A percentile compares a stretch with the other conserved stretches of the same genome.
phyloP scores from a whole-genome alignment of 495 filamentous ascomycete genomes.

The Parathielavia appendiculata region DNA sequence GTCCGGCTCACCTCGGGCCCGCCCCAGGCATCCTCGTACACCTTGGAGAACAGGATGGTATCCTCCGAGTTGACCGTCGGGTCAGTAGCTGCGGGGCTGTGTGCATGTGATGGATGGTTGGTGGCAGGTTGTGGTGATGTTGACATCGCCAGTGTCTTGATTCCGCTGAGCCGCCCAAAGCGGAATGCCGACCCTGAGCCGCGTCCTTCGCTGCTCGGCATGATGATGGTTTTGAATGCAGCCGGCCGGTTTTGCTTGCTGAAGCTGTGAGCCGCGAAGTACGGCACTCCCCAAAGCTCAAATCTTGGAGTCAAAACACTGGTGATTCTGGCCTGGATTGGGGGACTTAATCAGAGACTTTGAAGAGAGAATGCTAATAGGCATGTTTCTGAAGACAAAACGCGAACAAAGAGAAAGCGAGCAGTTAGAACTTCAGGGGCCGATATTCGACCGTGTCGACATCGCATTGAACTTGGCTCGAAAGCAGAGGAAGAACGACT shows the following conservation, averaged over 20 bases:
- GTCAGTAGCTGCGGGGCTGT: background rate
- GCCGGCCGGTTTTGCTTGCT: background rate
- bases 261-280: constrained; percentile 1
- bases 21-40: constrained; percentile 35
- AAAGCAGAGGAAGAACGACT: background rate
- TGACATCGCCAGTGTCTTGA: background rate
- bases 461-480: background rate
- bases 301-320: background rate
- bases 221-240: background rate
- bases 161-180: constrained; percentile 7
- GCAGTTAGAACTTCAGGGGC: background rate
- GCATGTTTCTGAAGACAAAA: constrained; percentile 6
- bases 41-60: constrained; percentile 27
- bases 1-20: constrained; percentile 16
- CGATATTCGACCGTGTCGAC: background rate
- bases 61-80: constrained; percentile 10
- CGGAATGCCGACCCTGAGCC: background rate
- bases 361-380: constrained; percentile 1
- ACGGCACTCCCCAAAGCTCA: constrained; percentile 2
- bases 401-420: background rate
- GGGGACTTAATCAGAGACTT: background rate
- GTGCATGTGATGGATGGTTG: background rate
- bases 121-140: background rate
- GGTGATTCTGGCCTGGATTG: background rate
- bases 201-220: constrained; percentile 1